Conservation (phyloP, 163 green algal species). For the Chlorella variabilis region DNA sequence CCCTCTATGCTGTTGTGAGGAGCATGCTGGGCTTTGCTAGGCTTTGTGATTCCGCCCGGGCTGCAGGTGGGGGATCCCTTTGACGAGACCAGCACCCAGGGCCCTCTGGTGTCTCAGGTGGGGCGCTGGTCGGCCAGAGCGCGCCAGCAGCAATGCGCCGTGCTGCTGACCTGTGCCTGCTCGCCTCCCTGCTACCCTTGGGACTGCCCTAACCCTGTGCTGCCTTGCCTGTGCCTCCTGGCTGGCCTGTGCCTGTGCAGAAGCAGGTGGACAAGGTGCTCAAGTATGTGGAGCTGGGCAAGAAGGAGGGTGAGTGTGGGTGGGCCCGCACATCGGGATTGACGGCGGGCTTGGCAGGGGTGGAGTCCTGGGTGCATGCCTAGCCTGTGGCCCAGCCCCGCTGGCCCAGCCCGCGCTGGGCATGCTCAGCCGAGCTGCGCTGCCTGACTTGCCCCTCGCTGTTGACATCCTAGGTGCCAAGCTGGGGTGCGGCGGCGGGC, state of each 20-base stretch:
- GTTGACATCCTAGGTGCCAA: conserved; percentile 54
- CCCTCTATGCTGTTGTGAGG: too few relatives aligned
- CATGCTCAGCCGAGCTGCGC: too few relatives aligned
- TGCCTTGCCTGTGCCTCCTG: neutral
- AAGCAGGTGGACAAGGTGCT: conserved; percentile 82
- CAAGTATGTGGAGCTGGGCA: conserved; percentile 66
- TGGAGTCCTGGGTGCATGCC: too few relatives aligned
- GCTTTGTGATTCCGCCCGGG: too few relatives aligned
- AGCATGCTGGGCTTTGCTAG: too few relatives aligned
- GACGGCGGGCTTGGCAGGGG: too few relatives aligned
- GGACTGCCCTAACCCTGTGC: neutral
- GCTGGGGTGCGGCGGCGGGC: conserved; percentile 56
- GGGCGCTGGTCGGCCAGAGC: too few relatives aligned
- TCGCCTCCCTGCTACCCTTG: neutral
- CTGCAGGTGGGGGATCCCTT: conserved; percentile 76
- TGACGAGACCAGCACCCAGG: conserved; percentile 62
- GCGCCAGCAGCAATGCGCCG: too few relatives aligned
- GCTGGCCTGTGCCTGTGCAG: neutral
- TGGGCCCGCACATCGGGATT: too few relatives aligned
- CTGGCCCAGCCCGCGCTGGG: too few relatives aligned
- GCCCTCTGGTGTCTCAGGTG: conserved; percentile 60
- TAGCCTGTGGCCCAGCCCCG: too few relatives aligned
- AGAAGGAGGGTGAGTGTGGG: conserved; percentile 52
- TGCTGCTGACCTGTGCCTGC: neutral
- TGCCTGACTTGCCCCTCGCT: too few relatives aligned